A percentile compares a stretch with the other conserved stretches of the same genome.
These are phyloP conservation scores for Pedinophyceae sp. DNA, from an alignment of 139 green algal species.

Conservation along the genomic window DNA sequence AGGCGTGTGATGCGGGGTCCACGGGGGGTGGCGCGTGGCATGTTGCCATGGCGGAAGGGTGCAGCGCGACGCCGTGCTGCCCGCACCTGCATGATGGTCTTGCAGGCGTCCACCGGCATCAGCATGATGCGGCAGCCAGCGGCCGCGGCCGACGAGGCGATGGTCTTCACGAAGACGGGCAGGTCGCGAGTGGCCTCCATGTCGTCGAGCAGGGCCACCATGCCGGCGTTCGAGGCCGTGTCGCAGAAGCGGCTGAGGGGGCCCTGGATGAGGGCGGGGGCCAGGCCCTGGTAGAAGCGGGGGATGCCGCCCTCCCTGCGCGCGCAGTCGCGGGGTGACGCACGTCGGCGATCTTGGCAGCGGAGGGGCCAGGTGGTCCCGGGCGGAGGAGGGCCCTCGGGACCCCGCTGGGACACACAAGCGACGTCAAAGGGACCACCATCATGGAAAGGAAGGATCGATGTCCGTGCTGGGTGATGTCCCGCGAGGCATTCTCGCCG, in stretches of 20 bases:
- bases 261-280: conserved; percentile 65
- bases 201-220: conserved; percentile 59
- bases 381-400: too few relatives aligned
- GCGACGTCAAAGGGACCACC: too few relatives aligned
- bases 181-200: conserved; percentile 33
- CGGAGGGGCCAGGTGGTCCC: too few relatives aligned
- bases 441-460: too few relatives aligned
- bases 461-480: too few relatives aligned
- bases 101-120: conserved; percentile 79
- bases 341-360: too few relatives aligned
- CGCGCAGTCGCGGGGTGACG: too few relatives aligned
- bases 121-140: conserved; percentile 71
- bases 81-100: conserved; percentile 81
- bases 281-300: conserved; percentile 80
- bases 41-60: too few relatives aligned
- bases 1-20: background rate
- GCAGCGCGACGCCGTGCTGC: background rate
- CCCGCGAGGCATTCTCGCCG: too few relatives aligned
- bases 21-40: too few relatives aligned
- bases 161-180: conserved; percentile 59
- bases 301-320: conserved; percentile 71
- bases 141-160: conserved; percentile 43
- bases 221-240: conserved; percentile 79
- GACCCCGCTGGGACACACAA: too few relatives aligned
- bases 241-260: conserved; percentile 78